Base-by-base conservation (phyloP, 495 filamentous ascomycete species). In the Schizothecium vesticola region DNA sequence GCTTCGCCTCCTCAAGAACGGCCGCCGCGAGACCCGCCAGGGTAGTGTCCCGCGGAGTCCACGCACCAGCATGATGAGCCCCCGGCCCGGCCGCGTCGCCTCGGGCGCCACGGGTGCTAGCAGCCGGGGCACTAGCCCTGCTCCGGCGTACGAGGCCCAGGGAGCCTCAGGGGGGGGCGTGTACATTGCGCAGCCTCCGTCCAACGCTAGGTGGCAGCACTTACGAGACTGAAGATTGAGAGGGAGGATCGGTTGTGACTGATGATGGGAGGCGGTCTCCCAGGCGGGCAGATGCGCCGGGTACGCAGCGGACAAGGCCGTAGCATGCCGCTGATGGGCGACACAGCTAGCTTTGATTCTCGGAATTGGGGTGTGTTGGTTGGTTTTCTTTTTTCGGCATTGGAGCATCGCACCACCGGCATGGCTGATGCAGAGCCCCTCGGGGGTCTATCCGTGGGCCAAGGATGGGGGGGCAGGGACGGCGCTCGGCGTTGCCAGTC, bases 1-100 rank as follows among this genome's bases (percentile, higher is more conserved):
- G 65, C 74, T 80, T 0, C 73, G 71, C 3, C 19, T 65, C 12
- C 69, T 70, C 78, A 85, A 69, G 82, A 88, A 69, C 74, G 86
- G 66, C 75, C 84, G 80, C 75, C 84, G 77, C 67, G 85, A 77
- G 67, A 85, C 82, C 8, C 73, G 82, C 43, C 79, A 82, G 77
- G 77, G 69, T 65, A 83, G 81, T 56, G 80, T 82, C 43, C 82
- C 82, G 58, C 82, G 80, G 25, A 84, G 82, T 68, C 82, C 82
- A 23, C 77, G 81, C 9, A 71, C 77, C 9, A 66, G 77, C 23
- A 70, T 81, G 36, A 80, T 81, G 73, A 83, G 81, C 59, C 81
- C 82, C 1, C 75, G 80, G 19, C 76, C 61, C 21, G 69, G 76
- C 62, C 73, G 73, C 13, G 61, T 11, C 59, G 77, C 73, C 56